Conservation (phyloP, 805 yeast genomes). For the Ogataea nakhonphanomensis region DNA sequence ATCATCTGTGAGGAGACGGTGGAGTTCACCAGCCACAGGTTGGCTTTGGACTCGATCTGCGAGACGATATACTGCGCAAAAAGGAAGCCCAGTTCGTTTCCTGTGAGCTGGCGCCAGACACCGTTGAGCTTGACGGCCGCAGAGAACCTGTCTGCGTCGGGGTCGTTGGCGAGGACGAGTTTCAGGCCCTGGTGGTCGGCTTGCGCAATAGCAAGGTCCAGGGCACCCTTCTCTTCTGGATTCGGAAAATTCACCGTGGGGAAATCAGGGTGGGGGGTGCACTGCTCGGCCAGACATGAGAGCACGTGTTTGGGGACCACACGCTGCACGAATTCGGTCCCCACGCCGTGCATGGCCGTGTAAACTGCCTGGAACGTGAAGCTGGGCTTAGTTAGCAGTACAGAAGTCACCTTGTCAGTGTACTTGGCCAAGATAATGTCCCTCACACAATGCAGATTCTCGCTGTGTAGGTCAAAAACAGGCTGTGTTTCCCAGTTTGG, state of each 20-base stretch:
- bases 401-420: slow-evolving; percentile 28
- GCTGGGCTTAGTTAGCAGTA: slow-evolving; percentile 32
- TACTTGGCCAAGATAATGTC: slow-evolving; percentile 43
- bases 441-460: slow-evolving; percentile 37
- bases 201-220: slow-evolving; percentile 59
- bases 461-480: slow-evolving; percentile 20
- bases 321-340: slow-evolving; percentile 54
- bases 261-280: slow-evolving; percentile 77
- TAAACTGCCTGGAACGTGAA: slow-evolving; percentile 58
- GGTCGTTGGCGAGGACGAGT: slow-evolving; percentile 85
- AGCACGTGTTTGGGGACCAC: slow-evolving; percentile 34
- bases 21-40: slow-evolving; percentile 68
- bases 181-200: slow-evolving; percentile 50
- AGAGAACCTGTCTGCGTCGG: slow-evolving; percentile 94
- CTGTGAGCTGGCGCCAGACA: slow-evolving; percentile 77
- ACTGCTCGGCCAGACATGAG: slow-evolving; percentile 59
- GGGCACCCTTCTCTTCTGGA: slow-evolving; percentile 94
- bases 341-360: slow-evolving; percentile 97
- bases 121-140: slow-evolving; percentile 58
- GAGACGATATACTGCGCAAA: slow-evolving; percentile 65
- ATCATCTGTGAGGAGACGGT: slow-evolving; percentile 91
- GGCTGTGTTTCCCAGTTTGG: slow-evolving; percentile 32
- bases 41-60: slow-evolving; percentile 26
- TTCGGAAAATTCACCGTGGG: slow-evolving; percentile 88
- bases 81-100: slow-evolving; percentile 85